Evolutionary conservation across 2,329 filamentous ascomycete genomes (phyloP), one percentile per base, ranked within the genome.

Genomic region (Fusarium protoensiforme): DNA sequence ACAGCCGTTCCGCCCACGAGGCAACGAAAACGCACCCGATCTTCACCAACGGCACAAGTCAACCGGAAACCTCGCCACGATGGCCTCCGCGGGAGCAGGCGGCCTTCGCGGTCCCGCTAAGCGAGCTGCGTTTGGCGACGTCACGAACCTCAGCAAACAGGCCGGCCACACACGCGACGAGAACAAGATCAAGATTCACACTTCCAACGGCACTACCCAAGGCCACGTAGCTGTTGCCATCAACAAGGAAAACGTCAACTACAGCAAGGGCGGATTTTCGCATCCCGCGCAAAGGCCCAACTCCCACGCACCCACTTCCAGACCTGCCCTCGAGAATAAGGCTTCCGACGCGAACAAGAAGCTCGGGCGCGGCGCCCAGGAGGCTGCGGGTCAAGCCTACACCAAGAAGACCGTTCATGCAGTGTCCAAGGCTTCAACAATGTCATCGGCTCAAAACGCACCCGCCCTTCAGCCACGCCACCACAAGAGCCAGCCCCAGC

Each of bases 41-140:
- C 85, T 95, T 70, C 94, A 97, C 77, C 92, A 94, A 77, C 92
- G 93, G 72, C 92, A 94, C 84, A 97, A 97, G 83, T 97, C 95
- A 10, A 91, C 91, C 82, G 82, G 92, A 83, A 83, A 88, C 87
- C 75, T 93, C 51, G 72, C 76, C 33, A 73, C 67, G 41, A 80
- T 78, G 76, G 71, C 79, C 33, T 73, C 75, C 14, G 72, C 71
- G 4, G 59, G 75, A 14, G 67, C 71, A 22, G 71, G 69, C 24
- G 82, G 82, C 38, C 75, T 84, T 43, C 82, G 81, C 33, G 82
- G 81, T 41, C 80, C 89, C 65, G 87, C 91, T 64, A 96, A 95
- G 85, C 91, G 95, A 75, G 91, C 92, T 71, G 94, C 91, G 14
- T 95, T 97, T 82, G 93, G 90, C 58, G 95, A 97, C 80, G 89